Conservation (phyloP, 768 basidiomycete genomes). For the Termitomyces sp. region DNA sequence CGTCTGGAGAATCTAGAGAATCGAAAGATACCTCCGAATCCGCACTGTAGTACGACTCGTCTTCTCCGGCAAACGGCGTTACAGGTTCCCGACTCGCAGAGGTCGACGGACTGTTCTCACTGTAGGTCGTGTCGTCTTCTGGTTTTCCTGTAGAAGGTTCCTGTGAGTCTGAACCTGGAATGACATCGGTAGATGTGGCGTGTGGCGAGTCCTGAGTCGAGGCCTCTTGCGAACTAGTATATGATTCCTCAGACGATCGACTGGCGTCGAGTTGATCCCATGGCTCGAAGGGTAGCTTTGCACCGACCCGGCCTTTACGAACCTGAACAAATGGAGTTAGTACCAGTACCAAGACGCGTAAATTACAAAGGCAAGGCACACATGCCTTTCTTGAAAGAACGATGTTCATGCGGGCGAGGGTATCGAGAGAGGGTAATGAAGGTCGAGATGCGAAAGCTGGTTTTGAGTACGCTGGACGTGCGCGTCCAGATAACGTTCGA, state of each 20-base stretch:
- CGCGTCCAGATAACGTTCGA: slow-evolving; percentile 15
- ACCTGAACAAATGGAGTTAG: slow-evolving; percentile 24
- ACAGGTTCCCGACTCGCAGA: neutral
- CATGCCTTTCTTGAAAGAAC: slow-evolving; percentile 40
- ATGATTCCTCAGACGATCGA: slow-evolving; percentile 13
- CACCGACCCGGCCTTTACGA: slow-evolving; percentile 47
- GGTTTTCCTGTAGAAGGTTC: slow-evolving; percentile 14
- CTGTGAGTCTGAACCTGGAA: slow-evolving; percentile 15
- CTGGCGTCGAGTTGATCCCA: slow-evolving; percentile 35
- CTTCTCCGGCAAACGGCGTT: neutral
- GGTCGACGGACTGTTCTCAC: neutral
- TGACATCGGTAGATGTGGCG: slow-evolving; percentile 12
- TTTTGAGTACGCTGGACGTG: slow-evolving; percentile 35
- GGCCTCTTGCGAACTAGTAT: slow-evolving; percentile 7
- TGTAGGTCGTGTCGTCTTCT: slow-evolving; percentile 5
- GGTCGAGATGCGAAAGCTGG: slow-evolving; percentile 45
- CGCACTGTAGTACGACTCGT: slow-evolving; percentile 10
- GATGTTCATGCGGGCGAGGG: slow-evolving; percentile 44
- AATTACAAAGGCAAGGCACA: neutral
- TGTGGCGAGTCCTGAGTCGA: neutral
- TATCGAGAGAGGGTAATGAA: slow-evolving; percentile 44
- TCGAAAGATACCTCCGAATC: slow-evolving; percentile 15
- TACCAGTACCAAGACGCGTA: neutral
- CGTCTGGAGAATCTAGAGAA: slow-evolving; percentile 5
- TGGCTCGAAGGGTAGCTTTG: slow-evolving; percentile 46